Evolutionary conservation across 1,139 yeast species (phyloP), one percentile per base, ranked within the genome.

Genomic region (Candida dubliniensis): DNA sequence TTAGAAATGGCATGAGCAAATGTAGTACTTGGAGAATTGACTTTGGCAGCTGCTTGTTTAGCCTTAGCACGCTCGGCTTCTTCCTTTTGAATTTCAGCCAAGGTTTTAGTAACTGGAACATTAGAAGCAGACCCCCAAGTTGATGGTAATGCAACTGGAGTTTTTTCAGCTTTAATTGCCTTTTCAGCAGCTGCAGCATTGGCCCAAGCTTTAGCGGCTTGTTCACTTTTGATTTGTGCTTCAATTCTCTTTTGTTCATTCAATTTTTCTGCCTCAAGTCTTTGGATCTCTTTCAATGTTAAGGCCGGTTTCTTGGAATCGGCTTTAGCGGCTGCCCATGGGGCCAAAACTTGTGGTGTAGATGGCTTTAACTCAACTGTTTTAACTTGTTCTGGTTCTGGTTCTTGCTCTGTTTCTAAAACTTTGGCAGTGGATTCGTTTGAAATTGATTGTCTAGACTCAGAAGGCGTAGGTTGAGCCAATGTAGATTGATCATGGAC

Each of bases 261-360:
- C 33, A 64, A 56, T 51, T 71, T 80, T 46, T 77, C 80, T 36
- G 83, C 84, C 58, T 86, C 95, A 47, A 82, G 63, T 49, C 73
- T 77, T 61, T 85, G 93, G 50, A 87, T 84, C 59, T 87, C 88
- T 47, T 81, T 79, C 52, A 87, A 68, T 1, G 88, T 74, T 47
- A 82, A 65, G n/a, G 74, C 61, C 34, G 84, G 82, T 43, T 72
- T 65, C 11, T 61, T 51, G 6, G 60, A 51, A 12, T 49, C 53
- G 18, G 52, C 47, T 23, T 38, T 36, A 31, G 41, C 13, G 11
- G 50, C 44, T 27, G 57, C 57, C 57, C 57, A 53, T 18, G 57
- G 57, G 3, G 57, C 57, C 29, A 52, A 50, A 38, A 46, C 50
- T 42, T 48, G 58, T 8, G 63, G 57, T 18, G 55, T 55, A 8